Conservation (phyloP, 2,329 filamentous ascomycete species). For the Verticillium albo-atrum region DNA sequence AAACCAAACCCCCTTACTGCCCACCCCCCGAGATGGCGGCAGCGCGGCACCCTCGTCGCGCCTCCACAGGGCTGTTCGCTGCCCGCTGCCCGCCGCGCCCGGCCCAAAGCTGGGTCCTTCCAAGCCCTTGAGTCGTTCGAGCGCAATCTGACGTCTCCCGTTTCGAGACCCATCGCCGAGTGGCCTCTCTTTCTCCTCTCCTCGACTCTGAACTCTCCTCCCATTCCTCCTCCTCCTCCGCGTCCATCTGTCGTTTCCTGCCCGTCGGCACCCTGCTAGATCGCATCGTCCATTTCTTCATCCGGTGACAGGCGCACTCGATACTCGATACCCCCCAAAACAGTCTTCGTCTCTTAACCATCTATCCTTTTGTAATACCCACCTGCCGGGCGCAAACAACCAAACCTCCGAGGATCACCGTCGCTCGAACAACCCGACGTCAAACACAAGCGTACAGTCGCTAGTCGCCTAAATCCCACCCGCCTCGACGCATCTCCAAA, state of each 20-base stretch:
- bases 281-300: constrained; percentile 11
- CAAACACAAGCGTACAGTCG: background rate
- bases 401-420: background rate
- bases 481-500: background rate
- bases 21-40: constrained; percentile 6
- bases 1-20: background rate
- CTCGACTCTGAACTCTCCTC: constrained; percentile 8
- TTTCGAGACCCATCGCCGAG: constrained; percentile 17
- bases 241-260: constrained; percentile 2
- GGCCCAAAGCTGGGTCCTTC: constrained; percentile 8
- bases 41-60: constrained; percentile 1
- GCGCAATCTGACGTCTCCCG: constrained; percentile 19
- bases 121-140: background rate
- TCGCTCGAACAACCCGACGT: background rate
- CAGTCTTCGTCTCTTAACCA: constrained; percentile 4
- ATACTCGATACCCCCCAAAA: constrained; percentile 4
- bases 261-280: background rate
- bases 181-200: constrained; percentile 7
- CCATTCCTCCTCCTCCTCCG: constrained; percentile 5
- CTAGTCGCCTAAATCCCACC: background rate
- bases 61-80: constrained; percentile 8
- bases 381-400: constrained; percentile 3
- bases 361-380: background rate
- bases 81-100: constrained; percentile 5
- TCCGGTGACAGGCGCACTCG: constrained; percentile 15